Evolutionary conservation across 2,329 filamentous ascomycete genomes (phyloP), one percentile per base, ranked within the genome.

Genomic region (Daldinia eschscholtzii): DNA sequence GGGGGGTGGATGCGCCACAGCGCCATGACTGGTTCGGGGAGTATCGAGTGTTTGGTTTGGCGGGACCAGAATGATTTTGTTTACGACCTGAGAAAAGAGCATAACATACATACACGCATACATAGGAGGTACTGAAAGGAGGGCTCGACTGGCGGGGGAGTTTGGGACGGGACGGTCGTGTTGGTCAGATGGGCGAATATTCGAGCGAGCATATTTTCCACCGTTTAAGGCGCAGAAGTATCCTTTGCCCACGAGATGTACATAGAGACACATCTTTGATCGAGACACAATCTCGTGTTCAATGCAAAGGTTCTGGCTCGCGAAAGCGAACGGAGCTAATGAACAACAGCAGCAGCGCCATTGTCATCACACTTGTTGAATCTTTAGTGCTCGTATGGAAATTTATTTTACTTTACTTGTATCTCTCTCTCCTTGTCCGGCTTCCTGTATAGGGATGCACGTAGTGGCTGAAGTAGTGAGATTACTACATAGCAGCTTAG

Each of bases 401-500:
- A 23, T 30, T 62, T 61, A 52, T 61, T 65, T 63, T 57, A 50
- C 55, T 65, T 63, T 57, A 50, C 55, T 53, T 42, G 35, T 59
- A 33, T 48, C 60, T 62, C 46, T 48, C 15, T 58, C 44, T 56
- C 44, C 20, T 15, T 35, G 28, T 33, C 52, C 7, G 35, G 52
- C 64, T 65, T 52, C 55, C 60, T 57, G 56, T 46, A 20, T 42
- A 39, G 52, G 37, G 66, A 61, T 63, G 57, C 66, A 69, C 60
- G 65, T 37, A 65, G 64, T 55, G 59, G 55, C 56, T 42, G 33
- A n/a, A 48, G 50, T 60, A 41, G 20, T 53, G 30, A 48, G 69
- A 71, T 71, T 71, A 71, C 69, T 71, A 71, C 63, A 69, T 71
- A 56, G 57, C 66, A 69, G 60, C 63, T 69, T 64, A 71, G 28